Conservation (phyloP, 139 green algal species). For the Marvania coccoides region DNA sequence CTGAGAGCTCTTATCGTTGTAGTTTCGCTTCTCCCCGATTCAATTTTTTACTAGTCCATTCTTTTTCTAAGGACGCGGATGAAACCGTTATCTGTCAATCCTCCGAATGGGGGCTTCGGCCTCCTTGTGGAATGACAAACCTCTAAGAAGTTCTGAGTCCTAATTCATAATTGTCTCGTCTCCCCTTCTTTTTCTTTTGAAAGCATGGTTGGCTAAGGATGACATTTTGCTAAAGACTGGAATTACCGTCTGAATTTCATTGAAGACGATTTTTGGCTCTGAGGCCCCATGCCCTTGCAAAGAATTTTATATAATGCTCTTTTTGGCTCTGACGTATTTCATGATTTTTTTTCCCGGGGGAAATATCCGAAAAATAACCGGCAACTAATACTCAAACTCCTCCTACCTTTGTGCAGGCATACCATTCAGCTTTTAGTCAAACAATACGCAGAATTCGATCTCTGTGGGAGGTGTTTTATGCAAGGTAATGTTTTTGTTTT, state of each 20-base stretch:
- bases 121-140: constrained; percentile 20
- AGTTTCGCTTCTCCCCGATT: neutral
- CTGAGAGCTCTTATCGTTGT: neutral
- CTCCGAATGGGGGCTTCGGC: constrained; percentile 11
- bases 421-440: no score
- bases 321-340: no score
- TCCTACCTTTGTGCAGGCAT: no score
- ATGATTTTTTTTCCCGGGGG: no score
- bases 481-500: no score
- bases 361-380: no score
- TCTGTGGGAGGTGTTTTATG: no score
- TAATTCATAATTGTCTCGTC: no score
- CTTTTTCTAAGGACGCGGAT: constrained; percentile 10
- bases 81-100: constrained; percentile 37
- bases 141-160: constrained; percentile 43
- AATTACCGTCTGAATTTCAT: constrained; percentile 38
- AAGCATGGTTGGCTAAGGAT: neutral
- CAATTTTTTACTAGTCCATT: neutral
- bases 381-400: no score
- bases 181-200: neutral
- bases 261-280: constrained; percentile 22
- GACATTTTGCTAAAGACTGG: constrained; percentile 14
- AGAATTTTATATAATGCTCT: no score
- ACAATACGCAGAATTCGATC: no score
- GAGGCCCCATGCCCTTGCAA: no score